Conservation (phyloP, 768 basidiomycete species). For the Pleurotus sapidus region DNA sequence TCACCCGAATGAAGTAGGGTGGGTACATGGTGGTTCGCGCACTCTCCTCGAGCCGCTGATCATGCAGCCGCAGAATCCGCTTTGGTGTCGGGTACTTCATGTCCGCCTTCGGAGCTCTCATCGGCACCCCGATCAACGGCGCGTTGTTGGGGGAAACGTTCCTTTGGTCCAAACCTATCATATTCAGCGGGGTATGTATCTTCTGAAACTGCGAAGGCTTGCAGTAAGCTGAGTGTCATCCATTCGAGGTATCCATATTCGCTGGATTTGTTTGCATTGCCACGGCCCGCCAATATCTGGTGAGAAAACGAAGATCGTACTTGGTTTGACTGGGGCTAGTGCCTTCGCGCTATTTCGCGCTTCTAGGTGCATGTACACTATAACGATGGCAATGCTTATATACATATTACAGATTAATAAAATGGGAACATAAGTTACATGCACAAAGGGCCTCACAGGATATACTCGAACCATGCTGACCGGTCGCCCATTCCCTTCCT, state of each 20-base stretch:
- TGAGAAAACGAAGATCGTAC: not conserved
- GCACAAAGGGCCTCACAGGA: slow-evolving; percentile 21
- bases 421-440: no score
- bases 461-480: slow-evolving; percentile 55
- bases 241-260: not conserved
- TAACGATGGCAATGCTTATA: no score
- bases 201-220: not conserved
- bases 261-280: not conserved
- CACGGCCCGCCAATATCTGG: not conserved
- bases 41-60: not conserved
- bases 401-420: no score
- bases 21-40: not conserved
- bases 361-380: no score
- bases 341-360: no score
- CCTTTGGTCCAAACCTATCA: slow-evolving; percentile 18
- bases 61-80: not conserved
- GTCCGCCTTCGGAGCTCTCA: not conserved
- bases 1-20: not conserved
- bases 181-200: slow-evolving; percentile 11
- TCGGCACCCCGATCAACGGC: slow-evolving; percentile 16
- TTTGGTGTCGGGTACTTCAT: slow-evolving; percentile 2
- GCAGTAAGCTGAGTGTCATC: no score
- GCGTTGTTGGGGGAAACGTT: slow-evolving; percentile 13
- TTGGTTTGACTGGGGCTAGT: not conserved
- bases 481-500: slow-evolving; percentile 41